Evolutionary conservation across 73 alveolate genomes (phyloP), one percentile per base, ranked within the genome.

Genomic region (Halteria grandinella): DNA sequence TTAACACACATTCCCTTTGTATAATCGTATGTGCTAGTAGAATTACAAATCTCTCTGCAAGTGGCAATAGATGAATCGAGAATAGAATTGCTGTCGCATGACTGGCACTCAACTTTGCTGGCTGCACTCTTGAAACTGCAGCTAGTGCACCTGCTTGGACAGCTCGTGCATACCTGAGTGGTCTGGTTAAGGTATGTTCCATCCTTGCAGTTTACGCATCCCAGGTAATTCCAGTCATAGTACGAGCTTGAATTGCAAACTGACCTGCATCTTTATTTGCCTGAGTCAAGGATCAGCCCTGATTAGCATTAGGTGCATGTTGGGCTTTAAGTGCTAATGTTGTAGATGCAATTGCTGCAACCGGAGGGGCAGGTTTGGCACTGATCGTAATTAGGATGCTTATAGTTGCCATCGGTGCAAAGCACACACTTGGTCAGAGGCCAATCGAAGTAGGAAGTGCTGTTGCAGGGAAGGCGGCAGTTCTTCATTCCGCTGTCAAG

Each of bases 291-390:
- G 12, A n/a, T 37, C 15, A 40, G 43, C 2, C 59, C 59, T 2
- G 45, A 7, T 3, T 18, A 3, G 59, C 77, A 60, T 10, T 44
- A 1, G 18, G 21, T 5, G 28, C 77, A 60, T 34, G 49, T 24
- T 23, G 43, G 5, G 1, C 5, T 2, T 39, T 60, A 1, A 7
- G 32, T 37, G 11, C 43, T 5, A 3, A 5, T 6, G 23, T 60
- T 60, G 7, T 60, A 32, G 10, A 44, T 1, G 28, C 77, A 60
- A 12, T 15, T 10, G 18, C 43, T 3, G 34, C 77, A 60, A 20
- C 77, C 77, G 2, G 40, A 40, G n/a, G 77, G 77, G 28, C 77
- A 60, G 55, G 27, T 36, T 60, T 60, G 59, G 29, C 77, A 60
- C 34, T 21, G 3, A 11, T 17, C 4, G 7, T 24, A 40, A 40